These are phyloP conservation scores for Vitis vinifera DNA, from an alignment of 164 flowering plant genomes.

Conservation along the genomic window ASM3070453v1 NC_081810.1:742001-742500, in stretches of 20 bases:
- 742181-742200: slow-evolving; percentile 13
- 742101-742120: slow-evolving; percentile 7
- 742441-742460: slow-evolving; percentile 14
- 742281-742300: not conserved
- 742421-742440: slow-evolving; percentile 23
- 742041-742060: slow-evolving; percentile 12
- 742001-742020: slow-evolving; percentile 10
- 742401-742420: slow-evolving; percentile 20
- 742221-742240: slow-evolving; percentile 8
- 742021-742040: slow-evolving; percentile 11
- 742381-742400: slow-evolving; percentile 10
- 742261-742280: too few species aligned
- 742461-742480: slow-evolving; percentile 7
- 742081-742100: slow-evolving; percentile 13
- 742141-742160: slow-evolving; percentile 11
- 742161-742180: slow-evolving; percentile 27
- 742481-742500: slow-evolving; percentile 11
- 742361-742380: not conserved
- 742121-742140: slow-evolving; percentile 16
- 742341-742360: not conserved
- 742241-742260: slow-evolving; percentile 6
- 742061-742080: slow-evolving; percentile 28
- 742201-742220: slow-evolving; percentile 10
- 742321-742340: too few species aligned
- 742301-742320: too few species aligned